Evolutionary conservation across 768 basidiomycete genomes (phyloP), one percentile per base, ranked within the genome.

Genomic region (Sporobolomyces roseus): DNA sequence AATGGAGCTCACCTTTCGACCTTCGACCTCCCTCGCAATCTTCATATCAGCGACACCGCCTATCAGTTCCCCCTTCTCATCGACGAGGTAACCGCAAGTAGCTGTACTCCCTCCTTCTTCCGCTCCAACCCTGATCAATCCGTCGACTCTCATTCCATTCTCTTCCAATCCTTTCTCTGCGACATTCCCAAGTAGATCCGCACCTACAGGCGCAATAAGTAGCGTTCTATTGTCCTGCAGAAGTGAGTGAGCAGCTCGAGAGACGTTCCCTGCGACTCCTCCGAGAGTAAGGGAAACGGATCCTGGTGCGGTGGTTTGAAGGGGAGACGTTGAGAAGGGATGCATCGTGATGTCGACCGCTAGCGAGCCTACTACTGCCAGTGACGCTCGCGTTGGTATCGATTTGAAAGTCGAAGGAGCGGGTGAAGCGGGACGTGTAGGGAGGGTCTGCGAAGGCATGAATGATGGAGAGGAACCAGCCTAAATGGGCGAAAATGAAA

Each of bases 41-140:
- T 82, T 84, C 91, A 97, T 98, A 76, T 96, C 93, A 21, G 96
- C 91, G 16, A 98, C 85, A 3, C 96, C 96, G n/a, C 85, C 84
- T 3, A 88, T 81, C 25, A 98, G 81, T 55, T 83, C 83, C 0
- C 93, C 92, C 9, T 81, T 76, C 33, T 80, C 78, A 75, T 92
- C 89, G 51, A 98, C 80, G 41, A 92, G 81, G 82, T 96, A 84
- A 73, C 88, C 93, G 80, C 94, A 97, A 12, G 90, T 87, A 1
- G 94, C 87, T 19, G 90, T 90, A 54, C 82, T 80, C 25, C 27
- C 43, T 79, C 77, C 4, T 79, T 78, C 27, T 72, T 72, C 19
- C 21, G n/a, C 49, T 74, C 61, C 21, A 33, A 7, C n/a, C 9
- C 41, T 41, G 27, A 89, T 77, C 21, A 89, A 65, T 1, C 93